Evolutionary conservation across 2,329 filamentous ascomycete species (phyloP), one percentile per base, ranked within the genome.

Genomic region (Teratosphaeria pseudoeucalypti): DNA sequence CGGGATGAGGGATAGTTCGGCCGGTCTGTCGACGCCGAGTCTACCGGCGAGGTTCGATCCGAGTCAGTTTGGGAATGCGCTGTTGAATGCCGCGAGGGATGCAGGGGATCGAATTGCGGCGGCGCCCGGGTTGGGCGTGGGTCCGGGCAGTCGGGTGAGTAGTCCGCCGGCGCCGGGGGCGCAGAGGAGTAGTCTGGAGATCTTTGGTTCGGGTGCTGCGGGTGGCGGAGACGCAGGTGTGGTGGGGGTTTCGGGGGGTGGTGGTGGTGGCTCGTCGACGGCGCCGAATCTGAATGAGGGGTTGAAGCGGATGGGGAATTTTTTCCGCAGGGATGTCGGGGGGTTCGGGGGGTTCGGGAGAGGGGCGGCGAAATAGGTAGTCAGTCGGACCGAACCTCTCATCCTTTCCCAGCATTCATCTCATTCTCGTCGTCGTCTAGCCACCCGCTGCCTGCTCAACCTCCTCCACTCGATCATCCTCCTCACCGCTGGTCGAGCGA

Each of bases 301-400:
- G 74, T 73, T 97, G 74, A 92, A 90, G 77, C 96, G 90, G 72
- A 89, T 99, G 75, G 92, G 92, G 27, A 96, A 95, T 75, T 96
- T 97, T 76, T 97, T 97, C 78, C 85, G 88, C 63, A 80, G 92
- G 63, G 92, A 96, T 77, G 86, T 92, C 63, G 88, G 89, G 34
- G 84, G 86, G 2, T 82, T 70, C 61, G 68, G 68, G n/a, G 68
- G 68, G 12, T 70, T 70, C 59, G 68, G 68, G 11, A 58, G 64
- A 56, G 60, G 27, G 27, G 58, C 54, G 26, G 47, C 27, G n/a
- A 26, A n/a, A 16, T 49, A 11, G 19, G 16, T 49, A 11, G 58
- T 43, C n/a, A 49, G 37, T 16, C 5, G 6, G 12, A 12, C 37
- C 37, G 37, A 39, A 11, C 11, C 5, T 43, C 37, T 6, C 3